These are phyloP conservation scores for Oryza meridionalis DNA, from an alignment of 176 grass and related monocot species.

Conservation along the genomic window DNA sequence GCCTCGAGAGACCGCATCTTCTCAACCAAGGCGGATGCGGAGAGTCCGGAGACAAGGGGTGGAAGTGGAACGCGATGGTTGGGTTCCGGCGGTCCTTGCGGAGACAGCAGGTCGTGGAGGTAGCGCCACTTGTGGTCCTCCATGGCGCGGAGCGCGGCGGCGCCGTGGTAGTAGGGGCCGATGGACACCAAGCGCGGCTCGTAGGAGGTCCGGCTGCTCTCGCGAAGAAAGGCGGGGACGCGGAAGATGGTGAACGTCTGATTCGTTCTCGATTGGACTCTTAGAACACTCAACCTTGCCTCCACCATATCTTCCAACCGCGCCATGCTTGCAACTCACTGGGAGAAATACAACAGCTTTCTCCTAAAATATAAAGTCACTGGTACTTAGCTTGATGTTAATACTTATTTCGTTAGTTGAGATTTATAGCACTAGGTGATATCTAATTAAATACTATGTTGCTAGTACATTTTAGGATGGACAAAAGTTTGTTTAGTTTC, in stretches of 20 bases:
- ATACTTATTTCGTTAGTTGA: too few relatives aligned
- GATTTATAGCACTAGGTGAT: too few relatives aligned
- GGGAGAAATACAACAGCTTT: too few relatives aligned
- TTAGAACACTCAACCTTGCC: neutral
- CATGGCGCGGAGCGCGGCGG: neutral
- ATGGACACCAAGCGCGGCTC: constrained; percentile 31
- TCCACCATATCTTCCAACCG: neutral
- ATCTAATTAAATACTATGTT: too few relatives aligned
- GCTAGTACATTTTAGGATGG: too few relatives aligned
- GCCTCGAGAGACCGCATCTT: neutral
- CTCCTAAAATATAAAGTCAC: too few relatives aligned
- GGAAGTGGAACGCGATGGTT: too few relatives aligned
- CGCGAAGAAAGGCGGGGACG: constrained; percentile 10
- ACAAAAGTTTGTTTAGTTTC: too few relatives aligned
- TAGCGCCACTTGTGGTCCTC: constrained; percentile 31
- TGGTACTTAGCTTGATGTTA: too few relatives aligned
- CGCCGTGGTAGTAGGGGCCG: constrained; percentile 27
- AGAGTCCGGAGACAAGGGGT: too few relatives aligned
- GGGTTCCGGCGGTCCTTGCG: neutral
- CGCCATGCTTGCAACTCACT: too few relatives aligned
- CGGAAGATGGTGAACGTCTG: constrained; percentile 27
- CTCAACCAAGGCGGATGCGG: neutral
- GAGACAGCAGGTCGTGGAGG: neutral
- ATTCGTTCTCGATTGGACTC: neutral
- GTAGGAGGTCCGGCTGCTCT: neutral